Evolutionary conservation across 495 filamentous ascomycete genomes (phyloP).

Genomic region (Aspergillus homomorphus): DNA sequence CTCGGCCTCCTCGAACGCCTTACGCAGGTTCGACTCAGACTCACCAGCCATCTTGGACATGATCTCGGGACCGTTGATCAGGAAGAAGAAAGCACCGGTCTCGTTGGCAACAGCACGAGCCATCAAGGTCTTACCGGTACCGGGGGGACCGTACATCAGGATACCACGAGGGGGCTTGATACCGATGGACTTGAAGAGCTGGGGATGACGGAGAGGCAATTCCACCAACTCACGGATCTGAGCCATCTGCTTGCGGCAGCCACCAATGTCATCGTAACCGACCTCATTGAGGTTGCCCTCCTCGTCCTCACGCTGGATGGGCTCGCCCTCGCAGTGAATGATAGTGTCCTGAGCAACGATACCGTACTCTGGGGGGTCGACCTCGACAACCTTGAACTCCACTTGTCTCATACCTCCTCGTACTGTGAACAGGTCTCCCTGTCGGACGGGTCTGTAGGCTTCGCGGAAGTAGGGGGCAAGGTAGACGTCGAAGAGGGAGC

Average conservation of each 20-base stretch:
- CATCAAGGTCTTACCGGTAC: constrained; percentile 99
- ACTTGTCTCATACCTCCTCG: constrained; percentile 98
- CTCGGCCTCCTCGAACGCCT: constrained; percentile 98
- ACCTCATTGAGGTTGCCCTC: constrained; percentile 99
- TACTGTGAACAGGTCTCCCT: constrained; percentile 95
- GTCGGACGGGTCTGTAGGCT: constrained; percentile 92
- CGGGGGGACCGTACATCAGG: constrained; percentile 92
- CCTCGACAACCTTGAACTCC: constrained; percentile 98
- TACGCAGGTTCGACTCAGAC: constrained; percentile 94
- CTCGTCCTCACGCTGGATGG: constrained; percentile 97
- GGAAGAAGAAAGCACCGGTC: constrained; percentile 98
- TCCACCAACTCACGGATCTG: constrained; percentile 98
- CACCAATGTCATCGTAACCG: constrained; percentile 98
- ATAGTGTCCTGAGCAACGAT: constrained; percentile 98
- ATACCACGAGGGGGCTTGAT: constrained; percentile 99
- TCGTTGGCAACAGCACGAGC: constrained; percentile 98
- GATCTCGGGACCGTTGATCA: constrained; percentile 98
- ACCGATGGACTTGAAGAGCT: constrained; percentile 99
- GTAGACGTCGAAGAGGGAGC: constrained; percentile 97
- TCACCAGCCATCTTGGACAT: constrained; percentile 99
- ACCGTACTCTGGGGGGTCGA: constrained; percentile 95
- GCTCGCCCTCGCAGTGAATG: constrained; percentile 98
- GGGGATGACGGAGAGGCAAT: constrained; percentile 90
- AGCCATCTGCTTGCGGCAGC: constrained; percentile 99
- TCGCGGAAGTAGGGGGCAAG: constrained; percentile 99